Percentiles rank a stretch among this genome's conserved stretches.
Conservation (phyloP, 2,329 filamentous ascomycete genomes). For the Neopestalotiopsis rosae region DNA sequence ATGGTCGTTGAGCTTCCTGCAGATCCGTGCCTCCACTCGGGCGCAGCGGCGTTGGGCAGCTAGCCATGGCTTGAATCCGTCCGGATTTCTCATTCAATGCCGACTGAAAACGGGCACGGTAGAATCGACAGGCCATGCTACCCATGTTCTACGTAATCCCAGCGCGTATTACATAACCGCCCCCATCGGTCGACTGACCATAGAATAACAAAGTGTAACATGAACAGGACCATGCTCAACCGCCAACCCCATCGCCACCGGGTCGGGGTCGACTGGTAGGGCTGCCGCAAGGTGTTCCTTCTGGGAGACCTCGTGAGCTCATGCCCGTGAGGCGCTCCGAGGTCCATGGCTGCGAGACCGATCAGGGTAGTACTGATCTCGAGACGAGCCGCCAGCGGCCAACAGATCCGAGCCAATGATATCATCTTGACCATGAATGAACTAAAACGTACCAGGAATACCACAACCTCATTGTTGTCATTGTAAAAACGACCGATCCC, state of each 20-base stretch:
- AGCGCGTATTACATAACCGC: background rate
- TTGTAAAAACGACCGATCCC: conserved; percentile 36
- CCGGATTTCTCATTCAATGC: background rate
- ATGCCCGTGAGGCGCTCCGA: conserved; percentile 46
- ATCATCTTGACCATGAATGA: conserved; percentile 74
- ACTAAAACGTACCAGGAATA: conserved; percentile 54
- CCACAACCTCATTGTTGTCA: conserved; percentile 36
- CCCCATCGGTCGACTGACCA: conserved; percentile 37
- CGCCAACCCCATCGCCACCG: conserved; percentile 40
- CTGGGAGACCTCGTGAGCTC: conserved; percentile 18
- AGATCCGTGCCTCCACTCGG: too few relatives aligned
- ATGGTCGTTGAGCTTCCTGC: too few relatives aligned
- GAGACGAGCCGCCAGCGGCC: conserved; percentile 70
- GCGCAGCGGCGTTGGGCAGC: background rate
- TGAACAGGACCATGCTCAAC: conserved; percentile 37
- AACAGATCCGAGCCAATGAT: conserved; percentile 70
- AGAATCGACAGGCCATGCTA: background rate
- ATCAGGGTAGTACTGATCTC: conserved; percentile 72
- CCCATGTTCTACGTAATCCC: background rate
- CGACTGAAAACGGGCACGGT: background rate
- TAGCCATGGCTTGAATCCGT: background rate
- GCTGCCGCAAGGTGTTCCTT: conserved; percentile 21
- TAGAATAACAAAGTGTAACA: conserved; percentile 41
- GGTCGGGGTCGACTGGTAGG: conserved; percentile 17
- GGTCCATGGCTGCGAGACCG: conserved; percentile 70